These are phyloP conservation scores for Clarireedia monteithiana DNA, from an alignment of 2,329 filamentous ascomycete species.

Conservation along the genomic window DNA sequence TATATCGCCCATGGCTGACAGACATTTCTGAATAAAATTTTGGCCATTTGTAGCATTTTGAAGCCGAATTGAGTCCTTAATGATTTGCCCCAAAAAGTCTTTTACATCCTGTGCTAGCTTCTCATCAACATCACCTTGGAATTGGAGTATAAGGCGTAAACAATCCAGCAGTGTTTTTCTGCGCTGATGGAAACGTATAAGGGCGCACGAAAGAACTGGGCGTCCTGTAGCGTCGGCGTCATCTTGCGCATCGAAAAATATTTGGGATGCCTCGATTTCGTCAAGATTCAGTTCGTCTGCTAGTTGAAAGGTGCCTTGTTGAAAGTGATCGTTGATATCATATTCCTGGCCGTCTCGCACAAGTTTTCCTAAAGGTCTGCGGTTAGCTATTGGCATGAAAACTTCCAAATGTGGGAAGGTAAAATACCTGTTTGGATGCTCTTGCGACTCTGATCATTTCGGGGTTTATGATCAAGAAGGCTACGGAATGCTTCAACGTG, in stretches of 20 bases:
- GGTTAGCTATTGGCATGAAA: no score
- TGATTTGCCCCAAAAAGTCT: conserved; percentile 42
- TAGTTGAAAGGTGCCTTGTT: conserved; percentile 71
- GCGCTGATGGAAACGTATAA: conserved; percentile 83
- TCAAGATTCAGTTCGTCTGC: conserved; percentile 87
- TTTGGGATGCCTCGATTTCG: conserved; percentile 72
- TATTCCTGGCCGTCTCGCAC: conserved; percentile 66
- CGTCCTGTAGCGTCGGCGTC: conserved; percentile 63
- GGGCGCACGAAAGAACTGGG: conserved; percentile 65
- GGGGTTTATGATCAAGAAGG: conserved; percentile 66
- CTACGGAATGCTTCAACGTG: conserved; percentile 60
- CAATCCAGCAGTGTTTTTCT: conserved; percentile 78
- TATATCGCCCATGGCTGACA: conserved; percentile 68
- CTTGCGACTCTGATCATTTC: conserved; percentile 68
- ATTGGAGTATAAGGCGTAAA: conserved; percentile 69
- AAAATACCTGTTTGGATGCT: conserved; percentile 58
- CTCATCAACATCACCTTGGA: conserved; percentile 31
- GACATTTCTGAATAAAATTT: conserved; percentile 65
- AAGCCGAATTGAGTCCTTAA: conserved; percentile 14
- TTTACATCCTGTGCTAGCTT: conserved; percentile 42
- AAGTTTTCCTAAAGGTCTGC: conserved; percentile 56
- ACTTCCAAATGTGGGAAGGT: conserved; percentile 13
- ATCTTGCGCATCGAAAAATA: conserved; percentile 66
- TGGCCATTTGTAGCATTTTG: conserved; percentile 34
- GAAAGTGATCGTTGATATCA: conserved; percentile 77